Conservation (phyloP, 345 rosid species). For the Cardamine resedifolia region DNA sequence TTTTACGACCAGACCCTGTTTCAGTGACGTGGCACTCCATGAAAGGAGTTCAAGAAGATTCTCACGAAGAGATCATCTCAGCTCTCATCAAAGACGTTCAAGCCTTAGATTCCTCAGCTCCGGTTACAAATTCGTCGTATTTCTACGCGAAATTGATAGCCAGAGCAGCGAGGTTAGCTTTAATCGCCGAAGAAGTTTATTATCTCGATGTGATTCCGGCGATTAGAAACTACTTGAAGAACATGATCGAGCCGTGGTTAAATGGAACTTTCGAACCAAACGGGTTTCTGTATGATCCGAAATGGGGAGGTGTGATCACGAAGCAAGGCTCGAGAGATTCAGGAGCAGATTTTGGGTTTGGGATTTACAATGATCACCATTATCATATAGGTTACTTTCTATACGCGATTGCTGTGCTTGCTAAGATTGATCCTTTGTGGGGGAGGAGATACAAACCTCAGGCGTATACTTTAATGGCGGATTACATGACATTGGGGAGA, state of each 20-base stretch:
- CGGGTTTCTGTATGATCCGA: slow-evolving; percentile 74
- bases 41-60: slow-evolving; percentile 58
- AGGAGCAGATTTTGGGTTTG: slow-evolving; percentile 86
- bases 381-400: slow-evolving; percentile 89
- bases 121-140: slow-evolving; percentile 61
- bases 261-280: slow-evolving; percentile 70
- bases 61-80: slow-evolving; percentile 51
- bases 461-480: slow-evolving; percentile 80
- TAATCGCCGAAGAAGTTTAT: slow-evolving; percentile 83
- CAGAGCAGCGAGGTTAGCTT: slow-evolving; percentile 83
- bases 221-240: slow-evolving; percentile 64
- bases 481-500: slow-evolving; percentile 72
- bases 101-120: slow-evolving; percentile 50
- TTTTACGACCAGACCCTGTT: slow-evolving; percentile 56
- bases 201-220: slow-evolving; percentile 63
- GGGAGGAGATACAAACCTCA: slow-evolving; percentile 77
- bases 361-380: slow-evolving; percentile 77
- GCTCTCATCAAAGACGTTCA: slow-evolving; percentile 72
- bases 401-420: slow-evolving; percentile 83
- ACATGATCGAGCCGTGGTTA: slow-evolving; percentile 83
- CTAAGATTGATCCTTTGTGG: slow-evolving; percentile 80
- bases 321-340: slow-evolving; percentile 63
- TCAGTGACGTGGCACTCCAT: slow-evolving; percentile 89
- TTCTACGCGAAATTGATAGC: slow-evolving; percentile 81
- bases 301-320: slow-evolving; percentile 88